These are phyloP conservation scores for Elongisporangium prolatum DNA, from an alignment of 352 stramenopile genomes.

Conservation along the genomic window DNA sequence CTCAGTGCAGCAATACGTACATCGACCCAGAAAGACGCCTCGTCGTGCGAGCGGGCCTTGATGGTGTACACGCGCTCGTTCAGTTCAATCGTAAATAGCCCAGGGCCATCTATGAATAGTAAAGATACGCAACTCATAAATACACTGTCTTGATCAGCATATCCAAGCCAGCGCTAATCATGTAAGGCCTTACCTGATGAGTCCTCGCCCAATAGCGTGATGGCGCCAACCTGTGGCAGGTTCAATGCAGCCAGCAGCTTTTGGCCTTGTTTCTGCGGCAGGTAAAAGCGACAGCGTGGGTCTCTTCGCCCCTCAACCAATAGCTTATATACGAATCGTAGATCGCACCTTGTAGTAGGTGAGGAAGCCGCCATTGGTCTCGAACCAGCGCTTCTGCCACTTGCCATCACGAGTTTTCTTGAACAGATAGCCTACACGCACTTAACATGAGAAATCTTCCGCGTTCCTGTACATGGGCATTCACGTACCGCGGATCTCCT, in stretches of 20 bases:
- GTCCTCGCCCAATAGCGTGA: conserved; percentile 69
- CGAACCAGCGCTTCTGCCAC: conserved; percentile 98
- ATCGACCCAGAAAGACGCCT: conserved; percentile 86
- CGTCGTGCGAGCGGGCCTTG: conserved; percentile 82
- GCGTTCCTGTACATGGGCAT: background rate
- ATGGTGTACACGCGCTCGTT: conserved; percentile 90
- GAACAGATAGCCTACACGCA: conserved; percentile 80
- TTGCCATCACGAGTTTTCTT: conserved; percentile 93
- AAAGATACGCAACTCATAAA: conserved; percentile 2
- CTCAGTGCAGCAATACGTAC: no score
- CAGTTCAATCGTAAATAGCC: conserved; percentile 87
- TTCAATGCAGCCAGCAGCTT: conserved; percentile 94
- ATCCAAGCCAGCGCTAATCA: background rate
- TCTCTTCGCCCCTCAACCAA: background rate
- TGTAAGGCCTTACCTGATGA: conserved; percentile 42
- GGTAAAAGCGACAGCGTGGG: background rate
- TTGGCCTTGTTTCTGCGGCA: conserved; percentile 78
- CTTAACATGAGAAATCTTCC: conserved; percentile 1
- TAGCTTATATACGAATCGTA: background rate
- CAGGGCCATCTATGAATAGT: conserved; percentile 53
- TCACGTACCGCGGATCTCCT: conserved; percentile 55
- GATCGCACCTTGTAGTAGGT: conserved; percentile 96
- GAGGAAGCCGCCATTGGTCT: conserved; percentile 97
- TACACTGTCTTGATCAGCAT: background rate
- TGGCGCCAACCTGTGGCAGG: conserved; percentile 89